Evolutionary conservation across 164 flowering plant genomes (phyloP), one percentile per base, ranked within the genome.

Genomic region (Tetracentron sinense): DNA sequence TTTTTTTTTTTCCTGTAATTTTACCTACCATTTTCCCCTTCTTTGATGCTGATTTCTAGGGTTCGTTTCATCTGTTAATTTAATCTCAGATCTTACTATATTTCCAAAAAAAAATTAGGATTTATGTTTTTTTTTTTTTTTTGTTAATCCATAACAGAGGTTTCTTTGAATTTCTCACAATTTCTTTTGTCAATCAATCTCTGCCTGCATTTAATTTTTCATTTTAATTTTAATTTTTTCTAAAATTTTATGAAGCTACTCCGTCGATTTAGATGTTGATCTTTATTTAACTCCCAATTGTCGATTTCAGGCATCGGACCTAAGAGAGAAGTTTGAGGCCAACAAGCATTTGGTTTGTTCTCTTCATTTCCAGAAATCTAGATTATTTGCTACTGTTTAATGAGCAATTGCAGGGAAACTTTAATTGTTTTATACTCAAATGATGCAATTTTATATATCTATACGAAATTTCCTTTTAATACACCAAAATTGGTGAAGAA

Each of bases 271-370:
- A n/a, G n/a, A n/a, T n/a, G n/a, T n/a, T n/a, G n/a, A n/a, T n/a
- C n/a, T n/a, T n/a, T n/a, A n/a, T n/a, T n/a, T n/a, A n/a, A n/a
- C 14, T 38, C 44, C 15, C 15, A 38, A 3, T 38, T 16, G 5
- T 70, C 22, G 59, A 23, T 77, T 71, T 35, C 79, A 91, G 99
- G 99, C 96, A 2, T 77, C 81, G 14, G 79, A 77, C 10, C 79
- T 94, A 50, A 85, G 99, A 55, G 86, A 81, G 64, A 82, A 63
- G 69, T 94, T 94, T 66, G 93, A 91, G 7, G 86, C 85, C 54
- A 88, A 91, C 77, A 83, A 75, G 68, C 72, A 86, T 63, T 90
- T 91, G 96, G 99, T 91, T 68, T 51, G 83, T 70, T 51, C 58
- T 70, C 54, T 48, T 25, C 10, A 42, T 42, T 26, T 28, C 31